phyloP scores from a whole-genome alignment of 495 filamentous ascomycete genomes.

The Sabuloglossum arenarium region DNA sequence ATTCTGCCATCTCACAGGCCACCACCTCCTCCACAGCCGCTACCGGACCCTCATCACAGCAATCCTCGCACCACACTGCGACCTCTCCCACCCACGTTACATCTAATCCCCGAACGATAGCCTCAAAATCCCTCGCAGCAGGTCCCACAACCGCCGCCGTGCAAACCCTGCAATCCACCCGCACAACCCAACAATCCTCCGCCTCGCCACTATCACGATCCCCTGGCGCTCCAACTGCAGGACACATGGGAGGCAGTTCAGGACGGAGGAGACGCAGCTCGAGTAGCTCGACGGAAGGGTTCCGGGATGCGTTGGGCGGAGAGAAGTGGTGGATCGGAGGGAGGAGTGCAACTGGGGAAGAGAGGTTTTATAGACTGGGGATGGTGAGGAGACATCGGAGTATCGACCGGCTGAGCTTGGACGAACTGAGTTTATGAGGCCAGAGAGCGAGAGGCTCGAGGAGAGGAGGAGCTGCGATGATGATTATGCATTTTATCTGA shows the following conservation, averaged over 20 bases:
- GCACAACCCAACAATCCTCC: constrained; percentile 7
- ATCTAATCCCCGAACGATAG: constrained; percentile 6
- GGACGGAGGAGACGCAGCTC: constrained; percentile 43
- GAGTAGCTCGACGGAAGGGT: constrained; percentile 58
- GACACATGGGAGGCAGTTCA: constrained; percentile 8
- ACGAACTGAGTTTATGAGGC: constrained; percentile 29
- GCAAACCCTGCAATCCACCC: constrained; percentile 7
- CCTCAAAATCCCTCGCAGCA: constrained; percentile 7
- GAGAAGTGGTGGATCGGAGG: constrained; percentile 89
- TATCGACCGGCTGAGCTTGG: constrained; percentile 31
- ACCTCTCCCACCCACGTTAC: constrained; percentile 8
- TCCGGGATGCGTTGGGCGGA: constrained; percentile 49
- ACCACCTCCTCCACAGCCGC: constrained; percentile 17
- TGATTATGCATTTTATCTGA: background rate
- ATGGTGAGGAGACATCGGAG: constrained; percentile 33
- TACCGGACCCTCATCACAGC: constrained; percentile 12
- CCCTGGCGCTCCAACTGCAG: constrained; percentile 5
- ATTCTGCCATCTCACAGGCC: constrained; percentile 22
- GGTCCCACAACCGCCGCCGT: constrained; percentile 6
- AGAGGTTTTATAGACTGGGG: constrained; percentile 59
- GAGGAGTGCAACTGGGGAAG: constrained; percentile 63
- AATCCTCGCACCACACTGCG: constrained; percentile 5
- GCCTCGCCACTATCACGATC: constrained; percentile 12
- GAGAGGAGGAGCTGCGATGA: background rate
- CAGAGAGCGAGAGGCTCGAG: background rate